Evolutionary conservation across 257 asterid genomes (phyloP), one percentile per base, ranked within the genome.

Genomic region (Nyctanthes arbortristis): DNA sequence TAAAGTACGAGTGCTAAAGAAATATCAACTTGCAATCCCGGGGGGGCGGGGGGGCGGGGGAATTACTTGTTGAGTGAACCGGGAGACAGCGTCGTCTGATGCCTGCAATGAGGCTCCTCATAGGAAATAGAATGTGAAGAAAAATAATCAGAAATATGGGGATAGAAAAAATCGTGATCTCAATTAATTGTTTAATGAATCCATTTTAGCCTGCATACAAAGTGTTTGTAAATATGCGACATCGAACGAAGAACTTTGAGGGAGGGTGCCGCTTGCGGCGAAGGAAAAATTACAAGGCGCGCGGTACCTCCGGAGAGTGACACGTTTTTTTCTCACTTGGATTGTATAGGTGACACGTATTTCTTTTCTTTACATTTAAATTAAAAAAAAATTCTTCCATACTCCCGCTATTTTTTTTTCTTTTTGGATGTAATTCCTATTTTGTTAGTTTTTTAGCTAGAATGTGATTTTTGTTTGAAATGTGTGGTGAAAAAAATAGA

Each of bases 41-140:
- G n/a, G n/a, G n/a, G n/a, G n/a, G n/a, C n/a, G n/a, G n/a, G n/a
- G n/a, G n/a, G n/a, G n/a, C n/a, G 24, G 28, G 9, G 78, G 27
- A 69, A 67, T 75, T 86, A 86, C 89, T 39, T 61, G 84, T 31
- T 65, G 79, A 78, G 55, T 68, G 77, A 75, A 77, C 22, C n/a
- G 75, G 63, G 56, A n/a, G 49, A 63, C 75, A 75, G 57, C 71
- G 79, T 47, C 87, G 84, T 61, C 67, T 81, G 61, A 86, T 73
- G 62, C 57, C 47, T 18, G 70, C 73, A 66, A 67, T 64, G 40
- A 81, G 39, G 74, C 75, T 76, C 82, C 73, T 84, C 89, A 81
- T 84, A 63, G 78, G 49, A 22, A 47, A 52, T 24, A 4, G 16
- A 16, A 52, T 52, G 30, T 3, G 59, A 52, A 43, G 54, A 43